These are phyloP conservation scores for Nigrograna mackinnonii DNA, from an alignment of 2,329 filamentous ascomycete genomes.

Conservation along the genomic window DNA sequence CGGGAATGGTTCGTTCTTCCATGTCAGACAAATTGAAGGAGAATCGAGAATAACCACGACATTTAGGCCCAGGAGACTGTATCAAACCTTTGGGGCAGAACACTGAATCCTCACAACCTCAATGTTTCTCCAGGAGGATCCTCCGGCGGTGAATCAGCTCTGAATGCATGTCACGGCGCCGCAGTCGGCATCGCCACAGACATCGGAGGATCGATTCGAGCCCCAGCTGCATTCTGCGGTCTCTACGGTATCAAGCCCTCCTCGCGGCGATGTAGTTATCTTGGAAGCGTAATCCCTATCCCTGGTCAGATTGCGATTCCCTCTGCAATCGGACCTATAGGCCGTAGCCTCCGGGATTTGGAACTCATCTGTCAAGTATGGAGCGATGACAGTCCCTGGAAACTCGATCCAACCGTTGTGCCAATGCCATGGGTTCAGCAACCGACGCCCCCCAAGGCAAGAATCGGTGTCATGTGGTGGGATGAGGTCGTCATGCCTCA, in stretches of 20 bases:
- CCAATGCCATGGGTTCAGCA: neutral
- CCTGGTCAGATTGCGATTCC: neutral
- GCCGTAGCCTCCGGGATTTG: neutral
- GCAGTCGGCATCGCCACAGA: constrained; percentile 57
- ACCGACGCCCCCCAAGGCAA: neutral
- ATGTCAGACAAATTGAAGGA: neutral
- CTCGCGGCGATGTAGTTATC: neutral
- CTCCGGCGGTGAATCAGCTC: constrained; percentile 59
- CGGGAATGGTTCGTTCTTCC: neutral
- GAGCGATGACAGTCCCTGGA: neutral
- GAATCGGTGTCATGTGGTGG: neutral
- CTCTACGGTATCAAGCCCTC: constrained; percentile 54
- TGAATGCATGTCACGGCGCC: constrained; percentile 55
- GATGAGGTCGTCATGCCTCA: neutral
- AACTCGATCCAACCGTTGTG: neutral
- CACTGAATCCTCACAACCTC: constrained; percentile 57
- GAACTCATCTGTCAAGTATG: neutral
- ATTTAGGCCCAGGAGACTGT: constrained; percentile 44
- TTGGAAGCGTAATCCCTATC: neutral
- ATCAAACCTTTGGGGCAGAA: constrained; percentile 61
- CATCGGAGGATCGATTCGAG: constrained; percentile 55
- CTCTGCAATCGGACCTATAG: neutral
- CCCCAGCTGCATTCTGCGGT: constrained; percentile 59
- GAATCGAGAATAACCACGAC: neutral
- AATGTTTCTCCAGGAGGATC: constrained; percentile 55